Conservation (phyloP, 2,329 filamentous ascomycete genomes). For the Neurospora sp. region DNA sequence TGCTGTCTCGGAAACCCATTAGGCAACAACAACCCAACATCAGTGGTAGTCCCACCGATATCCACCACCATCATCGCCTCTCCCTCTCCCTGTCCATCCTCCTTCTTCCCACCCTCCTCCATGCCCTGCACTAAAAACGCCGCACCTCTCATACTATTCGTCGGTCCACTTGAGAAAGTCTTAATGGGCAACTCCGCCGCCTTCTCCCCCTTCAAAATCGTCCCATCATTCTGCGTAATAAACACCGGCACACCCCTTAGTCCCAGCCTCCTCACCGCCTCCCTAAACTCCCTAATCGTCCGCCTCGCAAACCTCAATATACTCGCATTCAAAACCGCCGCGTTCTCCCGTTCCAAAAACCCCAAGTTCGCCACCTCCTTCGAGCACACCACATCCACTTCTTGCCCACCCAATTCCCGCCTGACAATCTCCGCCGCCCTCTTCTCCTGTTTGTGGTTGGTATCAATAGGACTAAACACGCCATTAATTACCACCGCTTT, state of each 20-base stretch:
- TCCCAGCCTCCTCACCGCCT: constrained; percentile 38
- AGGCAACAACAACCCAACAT: constrained; percentile 49
- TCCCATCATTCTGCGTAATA: constrained; percentile 56
- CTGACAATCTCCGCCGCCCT: constrained; percentile 33
- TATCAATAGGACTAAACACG: constrained; percentile 45
- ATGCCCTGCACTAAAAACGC: constrained; percentile 42
- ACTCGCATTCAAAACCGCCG: constrained; percentile 53
- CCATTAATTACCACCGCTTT: constrained; percentile 37
- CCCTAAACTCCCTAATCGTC: constrained; percentile 47
- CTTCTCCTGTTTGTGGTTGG: constrained; percentile 38
- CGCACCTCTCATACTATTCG: constrained; percentile 54
- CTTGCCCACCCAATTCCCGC: constrained; percentile 21
- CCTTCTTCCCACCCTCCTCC: constrained; percentile 14
- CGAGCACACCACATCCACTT: constrained; percentile 36
- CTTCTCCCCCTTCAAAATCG: constrained; percentile 41
- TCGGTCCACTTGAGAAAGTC: constrained; percentile 54
- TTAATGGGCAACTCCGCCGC: constrained; percentile 49
- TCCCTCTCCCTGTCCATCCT: constrained; percentile 6
- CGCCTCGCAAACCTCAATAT: constrained; percentile 47
- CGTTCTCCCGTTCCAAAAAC: constrained; percentile 55
- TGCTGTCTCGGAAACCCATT: constrained; percentile 56
- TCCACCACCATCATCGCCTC: constrained; percentile 51
- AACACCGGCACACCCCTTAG: constrained; percentile 43
- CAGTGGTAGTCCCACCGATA: constrained; percentile 57
- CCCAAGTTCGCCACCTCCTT: constrained; percentile 43